Percentiles rank a stretch among this genome's conserved stretches.
phyloP scores from a whole-genome alignment of 805 yeast species.

The Nakazawaea ernobii region DNA sequence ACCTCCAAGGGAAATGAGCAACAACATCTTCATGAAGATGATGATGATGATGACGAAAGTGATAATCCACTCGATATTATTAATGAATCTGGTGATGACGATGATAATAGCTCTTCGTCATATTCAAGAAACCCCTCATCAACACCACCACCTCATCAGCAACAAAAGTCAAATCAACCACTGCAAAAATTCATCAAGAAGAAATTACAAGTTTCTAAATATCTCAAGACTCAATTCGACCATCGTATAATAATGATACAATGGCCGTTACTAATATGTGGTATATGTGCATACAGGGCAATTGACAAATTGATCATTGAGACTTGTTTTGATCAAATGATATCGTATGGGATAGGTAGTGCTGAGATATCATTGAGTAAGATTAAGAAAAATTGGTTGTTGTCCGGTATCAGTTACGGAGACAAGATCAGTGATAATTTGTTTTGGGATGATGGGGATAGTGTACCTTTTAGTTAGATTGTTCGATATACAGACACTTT shows the following conservation, averaged over 20 bases:
- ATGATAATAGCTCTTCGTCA: too few relatives aligned
- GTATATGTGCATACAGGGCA: constrained; percentile 25
- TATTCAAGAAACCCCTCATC: neutral
- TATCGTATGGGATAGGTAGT: constrained; percentile 29
- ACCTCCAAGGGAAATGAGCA: neutral
- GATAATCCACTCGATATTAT: constrained; percentile 2
- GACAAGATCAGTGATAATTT: constrained; percentile 19
- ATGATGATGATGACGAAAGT: constrained; percentile 9
- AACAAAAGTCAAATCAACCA: neutral
- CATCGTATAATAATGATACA: constrained; percentile 30
- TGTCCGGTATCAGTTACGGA: constrained; percentile 17
- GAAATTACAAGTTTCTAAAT: constrained; percentile 21
- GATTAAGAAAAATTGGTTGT: constrained; percentile 25
- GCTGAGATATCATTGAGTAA: constrained; percentile 28
- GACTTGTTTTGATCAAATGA: constrained; percentile 27
- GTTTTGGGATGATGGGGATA: constrained; percentile 26
- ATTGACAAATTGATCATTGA: constrained; percentile 27
- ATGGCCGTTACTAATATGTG: constrained; percentile 31
- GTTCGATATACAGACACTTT: neutral
- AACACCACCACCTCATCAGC: neutral
- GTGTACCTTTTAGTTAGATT: constrained; percentile 26
- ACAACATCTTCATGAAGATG: neutral
- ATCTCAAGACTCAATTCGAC: constrained; percentile 26
- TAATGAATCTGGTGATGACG: neutral
- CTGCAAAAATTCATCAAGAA: neutral